phyloP scores from a whole-genome alignment of 768 basidiomycete genomes.

The Collybia sordida region DNA sequence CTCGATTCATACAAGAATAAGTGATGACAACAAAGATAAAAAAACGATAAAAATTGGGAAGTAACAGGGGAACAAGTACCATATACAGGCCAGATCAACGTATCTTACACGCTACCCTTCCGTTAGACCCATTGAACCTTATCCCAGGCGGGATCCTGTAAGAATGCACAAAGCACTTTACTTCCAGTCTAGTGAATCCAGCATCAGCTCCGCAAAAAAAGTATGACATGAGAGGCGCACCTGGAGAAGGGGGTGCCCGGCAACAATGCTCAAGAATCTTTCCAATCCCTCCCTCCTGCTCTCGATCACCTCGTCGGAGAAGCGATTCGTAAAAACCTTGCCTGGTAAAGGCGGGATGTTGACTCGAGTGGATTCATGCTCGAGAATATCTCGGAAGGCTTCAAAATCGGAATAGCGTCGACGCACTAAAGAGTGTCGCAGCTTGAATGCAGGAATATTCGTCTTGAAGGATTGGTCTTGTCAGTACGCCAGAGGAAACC shows the following conservation, averaged over 20 bases:
- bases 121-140: conserved; percentile 72
- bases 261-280: conserved; percentile 93
- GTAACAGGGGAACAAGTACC: conserved; percentile 1
- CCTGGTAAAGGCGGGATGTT: conserved; percentile 98
- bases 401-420: conserved; percentile 93
- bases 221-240: conserved; percentile 38
- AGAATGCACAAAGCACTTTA: conserved; percentile 93
- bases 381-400: conserved; percentile 96
- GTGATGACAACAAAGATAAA: background rate
- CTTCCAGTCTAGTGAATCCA: conserved; percentile 72
- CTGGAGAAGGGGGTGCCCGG: conserved; percentile 95
- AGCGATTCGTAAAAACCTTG: conserved; percentile 97
- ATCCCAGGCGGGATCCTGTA: conserved; percentile 94
- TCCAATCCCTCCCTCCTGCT: conserved; percentile 88
- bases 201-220: background rate
- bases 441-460: conserved; percentile 98
- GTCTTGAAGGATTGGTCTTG: conserved; percentile 50
- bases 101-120: background rate
- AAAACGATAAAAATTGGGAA: background rate
- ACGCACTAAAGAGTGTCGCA: conserved; percentile 87
- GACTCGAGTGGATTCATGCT: conserved; percentile 94
- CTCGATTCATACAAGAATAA: background rate
- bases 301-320: conserved; percentile 98
- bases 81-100: background rate
- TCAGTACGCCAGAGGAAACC: background rate